Percentiles rank a stretch among this genome's conserved stretches.
phyloP scores from a whole-genome alignment of 768 basidiomycete species.

The Arthromyces matolae region DNA sequence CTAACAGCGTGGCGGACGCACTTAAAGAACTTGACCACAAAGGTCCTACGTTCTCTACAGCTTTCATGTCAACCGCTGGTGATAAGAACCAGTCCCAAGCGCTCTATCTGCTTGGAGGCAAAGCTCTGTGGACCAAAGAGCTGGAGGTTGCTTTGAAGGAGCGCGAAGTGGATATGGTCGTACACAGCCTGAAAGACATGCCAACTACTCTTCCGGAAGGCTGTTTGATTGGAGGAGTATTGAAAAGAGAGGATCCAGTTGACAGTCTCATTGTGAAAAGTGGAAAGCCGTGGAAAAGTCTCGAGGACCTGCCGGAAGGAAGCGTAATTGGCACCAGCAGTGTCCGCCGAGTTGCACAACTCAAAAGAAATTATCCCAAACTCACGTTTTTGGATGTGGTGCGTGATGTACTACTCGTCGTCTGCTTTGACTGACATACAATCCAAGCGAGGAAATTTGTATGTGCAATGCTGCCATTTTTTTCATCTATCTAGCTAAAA shows the following conservation, averaged over 20 bases:
- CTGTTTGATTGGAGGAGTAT: slow-evolving; percentile 79
- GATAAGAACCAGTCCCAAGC: slow-evolving; percentile 90
- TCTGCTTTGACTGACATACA: not conserved
- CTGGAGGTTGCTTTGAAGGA: slow-evolving; percentile 82
- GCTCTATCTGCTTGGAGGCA: slow-evolving; percentile 87
- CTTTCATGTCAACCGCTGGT: slow-evolving; percentile 63
- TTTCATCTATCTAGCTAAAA: slow-evolving; percentile 2
- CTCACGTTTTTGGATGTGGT: slow-evolving; percentile 87
- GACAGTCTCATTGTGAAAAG: slow-evolving; percentile 86
- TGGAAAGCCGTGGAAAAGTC: slow-evolving; percentile 58
- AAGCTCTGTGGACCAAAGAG: slow-evolving; percentile 94
- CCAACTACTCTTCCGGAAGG: slow-evolving; percentile 84
- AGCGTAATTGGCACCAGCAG: slow-evolving; percentile 95
- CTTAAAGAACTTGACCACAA: slow-evolving; percentile 40
- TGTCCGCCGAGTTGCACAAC: slow-evolving; percentile 87
- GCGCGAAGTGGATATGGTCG: slow-evolving; percentile 80
- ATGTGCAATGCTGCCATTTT: slow-evolving; percentile 28
- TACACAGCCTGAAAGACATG: slow-evolving; percentile 91
- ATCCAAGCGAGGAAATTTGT: slow-evolving; percentile 81
- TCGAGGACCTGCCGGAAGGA: slow-evolving; percentile 84
- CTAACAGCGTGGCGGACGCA: slow-evolving; percentile 68
- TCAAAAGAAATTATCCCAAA: slow-evolving; percentile 71
- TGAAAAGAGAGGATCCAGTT: slow-evolving; percentile 83
- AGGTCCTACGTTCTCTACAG: slow-evolving; percentile 38
- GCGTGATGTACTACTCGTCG: slow-evolving; percentile 31